phyloP scores from a whole-genome alignment of 371 early-diverging fungal species.

The Actinomortierella wolfii region DNA sequence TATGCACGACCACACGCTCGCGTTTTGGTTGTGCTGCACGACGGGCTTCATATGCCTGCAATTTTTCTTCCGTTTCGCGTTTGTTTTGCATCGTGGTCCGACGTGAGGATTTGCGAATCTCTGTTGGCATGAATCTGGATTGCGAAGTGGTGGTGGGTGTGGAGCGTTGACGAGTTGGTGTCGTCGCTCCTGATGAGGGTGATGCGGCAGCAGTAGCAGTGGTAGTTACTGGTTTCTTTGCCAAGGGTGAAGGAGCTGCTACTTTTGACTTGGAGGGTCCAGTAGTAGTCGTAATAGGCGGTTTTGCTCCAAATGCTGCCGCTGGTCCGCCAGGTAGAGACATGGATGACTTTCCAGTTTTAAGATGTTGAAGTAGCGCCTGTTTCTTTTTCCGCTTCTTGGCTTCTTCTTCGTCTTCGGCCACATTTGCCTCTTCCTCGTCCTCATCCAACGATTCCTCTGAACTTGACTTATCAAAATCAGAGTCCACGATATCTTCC shows the following conservation, averaged over 20 bases:
- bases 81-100: slow-evolving; percentile 59
- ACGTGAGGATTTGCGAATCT: slow-evolving; percentile 60
- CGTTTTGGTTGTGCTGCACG: slow-evolving; percentile 56
- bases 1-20: slow-evolving; percentile 48
- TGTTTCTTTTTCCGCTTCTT: slow-evolving; percentile 39
- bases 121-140: slow-evolving; percentile 32
- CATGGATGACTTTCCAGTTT: slow-evolving; percentile 41
- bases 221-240: slow-evolving; percentile 9
- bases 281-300: too few species aligned
- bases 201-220: background rate
- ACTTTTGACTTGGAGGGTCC: slow-evolving; percentile 10
- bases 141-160: too few species aligned
- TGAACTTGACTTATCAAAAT: slow-evolving; percentile 65
- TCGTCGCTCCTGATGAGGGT: slow-evolving; percentile 4
- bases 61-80: slow-evolving; percentile 55
- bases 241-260: slow-evolving; percentile 5
- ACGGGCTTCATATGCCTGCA: slow-evolving; percentile 53
- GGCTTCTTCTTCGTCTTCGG: slow-evolving; percentile 52
- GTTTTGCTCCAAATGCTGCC: slow-evolving; percentile 2
- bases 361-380: slow-evolving; percentile 32
- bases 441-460: slow-evolving; percentile 60
- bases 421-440: slow-evolving; percentile 54
- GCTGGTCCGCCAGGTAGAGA: slow-evolving; percentile 14
- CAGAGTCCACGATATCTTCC: slow-evolving; percentile 66
- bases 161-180: background rate